These are phyloP conservation scores for Beauveria rudraprayagi DNA, from an alignment of 2,329 filamentous ascomycete genomes.

Conservation along the genomic window DNA sequence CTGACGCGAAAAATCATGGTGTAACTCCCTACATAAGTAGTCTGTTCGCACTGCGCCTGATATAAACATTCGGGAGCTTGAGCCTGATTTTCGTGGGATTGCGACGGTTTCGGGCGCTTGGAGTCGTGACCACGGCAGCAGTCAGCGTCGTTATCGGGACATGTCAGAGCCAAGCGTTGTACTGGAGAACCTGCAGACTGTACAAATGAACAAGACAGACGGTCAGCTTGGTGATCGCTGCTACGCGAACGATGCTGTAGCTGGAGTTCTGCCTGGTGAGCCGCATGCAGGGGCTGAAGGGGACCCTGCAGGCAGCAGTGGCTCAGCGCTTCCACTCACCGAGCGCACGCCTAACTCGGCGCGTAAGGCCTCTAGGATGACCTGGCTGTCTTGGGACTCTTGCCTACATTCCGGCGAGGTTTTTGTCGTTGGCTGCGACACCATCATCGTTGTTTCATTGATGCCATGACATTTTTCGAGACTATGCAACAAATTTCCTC, in stretches of 20 bases:
- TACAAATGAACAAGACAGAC: neutral
- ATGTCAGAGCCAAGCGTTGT: neutral
- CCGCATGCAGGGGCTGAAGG: neutral
- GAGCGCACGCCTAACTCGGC: slow-evolving; percentile 29
- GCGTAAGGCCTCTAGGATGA: slow-evolving; percentile 30
- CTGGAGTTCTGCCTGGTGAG: slow-evolving; percentile 8
- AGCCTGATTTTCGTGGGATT: neutral
- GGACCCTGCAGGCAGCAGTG: neutral
- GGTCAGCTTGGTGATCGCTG: neutral
- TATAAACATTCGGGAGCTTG: slow-evolving; percentile 3
- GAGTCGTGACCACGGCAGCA: neutral
- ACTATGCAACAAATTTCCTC: neutral
- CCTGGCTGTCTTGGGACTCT: slow-evolving; percentile 37
- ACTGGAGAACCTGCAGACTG: neutral
- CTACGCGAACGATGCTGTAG: neutral
- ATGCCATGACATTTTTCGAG: neutral
- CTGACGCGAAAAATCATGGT: neutral
- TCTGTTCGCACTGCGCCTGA: neutral
- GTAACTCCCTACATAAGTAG: neutral
- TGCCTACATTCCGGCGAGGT: slow-evolving; percentile 7
- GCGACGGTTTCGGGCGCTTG: neutral
- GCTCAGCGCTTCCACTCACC: slow-evolving; percentile 25
- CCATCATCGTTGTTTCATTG: neutral
- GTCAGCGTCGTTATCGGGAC: neutral
- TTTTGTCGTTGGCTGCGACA: neutral